These are phyloP conservation scores for Xylaria sp. DNA, from an alignment of 2,329 filamentous ascomycete species.

Conservation along the genomic window DNA sequence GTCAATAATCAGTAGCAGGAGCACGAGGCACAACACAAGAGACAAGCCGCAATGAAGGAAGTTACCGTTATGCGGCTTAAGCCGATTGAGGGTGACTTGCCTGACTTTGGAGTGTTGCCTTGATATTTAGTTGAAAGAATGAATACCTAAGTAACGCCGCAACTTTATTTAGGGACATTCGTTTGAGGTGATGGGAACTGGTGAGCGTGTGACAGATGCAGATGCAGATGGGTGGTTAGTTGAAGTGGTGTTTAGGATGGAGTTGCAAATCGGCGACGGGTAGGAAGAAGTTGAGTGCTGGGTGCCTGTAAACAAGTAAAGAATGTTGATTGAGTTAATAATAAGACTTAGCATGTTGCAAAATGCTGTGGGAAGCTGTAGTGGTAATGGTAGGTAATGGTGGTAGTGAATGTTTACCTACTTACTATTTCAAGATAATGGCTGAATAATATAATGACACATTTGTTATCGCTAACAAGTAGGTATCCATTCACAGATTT, in stretches of 20 bases:
- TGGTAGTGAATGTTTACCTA: neutral
- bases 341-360: neutral
- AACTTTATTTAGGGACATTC: neutral
- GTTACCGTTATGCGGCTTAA: neutral
- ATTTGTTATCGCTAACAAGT: neutral
- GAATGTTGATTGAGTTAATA: neutral
- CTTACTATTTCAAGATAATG: neutral
- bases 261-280: neutral
- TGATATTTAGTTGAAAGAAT: neutral
- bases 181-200: neutral
- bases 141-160: neutral
- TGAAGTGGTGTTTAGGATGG: neutral
- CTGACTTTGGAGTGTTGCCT: neutral
- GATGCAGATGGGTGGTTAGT: neutral
- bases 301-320: neutral
- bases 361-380: neutral
- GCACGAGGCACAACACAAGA: neutral
- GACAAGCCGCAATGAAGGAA: neutral
- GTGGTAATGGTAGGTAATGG: neutral
- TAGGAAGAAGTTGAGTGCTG: neutral
- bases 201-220: neutral
- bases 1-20: constrained; percentile 4
- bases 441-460: neutral
- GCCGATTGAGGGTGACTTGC: neutral
- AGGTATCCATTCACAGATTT: neutral